Conservation (phyloP, 2,329 filamentous ascomycete species). For the Paecilomyces sp. region DNA sequence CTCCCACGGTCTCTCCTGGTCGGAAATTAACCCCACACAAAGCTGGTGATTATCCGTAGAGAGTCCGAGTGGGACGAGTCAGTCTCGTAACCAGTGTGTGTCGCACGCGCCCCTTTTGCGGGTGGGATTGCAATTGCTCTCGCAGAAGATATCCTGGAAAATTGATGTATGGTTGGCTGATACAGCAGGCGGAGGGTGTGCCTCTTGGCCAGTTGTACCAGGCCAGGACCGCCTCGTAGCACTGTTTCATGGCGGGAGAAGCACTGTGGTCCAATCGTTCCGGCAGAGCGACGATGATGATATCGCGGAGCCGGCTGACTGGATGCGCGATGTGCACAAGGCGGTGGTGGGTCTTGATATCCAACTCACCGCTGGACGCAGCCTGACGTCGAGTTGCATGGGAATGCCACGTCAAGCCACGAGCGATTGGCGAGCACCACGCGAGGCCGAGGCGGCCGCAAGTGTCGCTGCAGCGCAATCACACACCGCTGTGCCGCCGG, state of each 20-base stretch:
- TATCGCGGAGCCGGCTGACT: background rate
- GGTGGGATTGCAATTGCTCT: background rate
- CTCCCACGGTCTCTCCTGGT: background rate
- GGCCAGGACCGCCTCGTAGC: background rate
- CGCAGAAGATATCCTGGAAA: background rate
- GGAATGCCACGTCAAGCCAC: conserved; percentile 1
- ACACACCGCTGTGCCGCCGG: background rate
- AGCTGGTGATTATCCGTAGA: background rate
- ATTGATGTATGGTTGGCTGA: background rate
- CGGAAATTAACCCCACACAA: background rate
- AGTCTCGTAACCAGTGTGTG: background rate
- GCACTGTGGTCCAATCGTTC: background rate
- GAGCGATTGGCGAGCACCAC: conserved; percentile 2
- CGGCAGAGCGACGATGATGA: background rate
- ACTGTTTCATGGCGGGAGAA: background rate
- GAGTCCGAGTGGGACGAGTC: background rate
- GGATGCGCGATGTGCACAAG: background rate
- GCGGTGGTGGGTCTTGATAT: background rate
- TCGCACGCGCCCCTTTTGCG: background rate
- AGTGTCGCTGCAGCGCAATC: conserved; percentile 1
- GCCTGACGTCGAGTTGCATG: background rate
- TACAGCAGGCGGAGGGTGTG: background rate
- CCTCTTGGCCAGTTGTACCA: background rate
- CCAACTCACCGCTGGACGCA: conserved; percentile 3
- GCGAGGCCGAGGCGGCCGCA: background rate